phyloP scores from a whole-genome alignment of 768 basidiomycete species.

The Boletus rex-veris region DNA sequence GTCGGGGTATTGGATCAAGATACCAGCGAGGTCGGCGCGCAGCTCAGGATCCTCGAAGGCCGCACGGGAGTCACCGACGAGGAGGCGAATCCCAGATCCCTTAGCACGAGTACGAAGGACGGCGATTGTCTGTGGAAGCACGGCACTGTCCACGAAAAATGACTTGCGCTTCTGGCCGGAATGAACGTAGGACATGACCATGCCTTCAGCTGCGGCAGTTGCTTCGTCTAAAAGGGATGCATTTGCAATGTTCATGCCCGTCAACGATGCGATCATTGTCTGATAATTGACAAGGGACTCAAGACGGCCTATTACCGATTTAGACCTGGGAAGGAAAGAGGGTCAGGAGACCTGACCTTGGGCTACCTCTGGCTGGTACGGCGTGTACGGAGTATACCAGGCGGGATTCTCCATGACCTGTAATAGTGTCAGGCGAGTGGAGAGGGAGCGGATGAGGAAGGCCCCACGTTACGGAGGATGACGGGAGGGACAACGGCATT shows the following conservation, averaged over 20 bases:
- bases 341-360: slow-evolving; percentile 61
- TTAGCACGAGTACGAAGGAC: slow-evolving; percentile 89
- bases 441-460: not conserved
- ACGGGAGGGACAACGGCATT: slow-evolving; percentile 94
- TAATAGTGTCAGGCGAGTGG: slow-evolving; percentile 2
- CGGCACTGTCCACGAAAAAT: slow-evolving; percentile 81
- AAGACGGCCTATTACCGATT: slow-evolving; percentile 65
- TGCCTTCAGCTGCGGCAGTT: slow-evolving; percentile 92
- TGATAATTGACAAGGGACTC: slow-evolving; percentile 97
- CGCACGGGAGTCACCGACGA: slow-evolving; percentile 58
- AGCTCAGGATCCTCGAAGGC: slow-evolving; percentile 51
- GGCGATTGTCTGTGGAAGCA: slow-evolving; percentile 84
- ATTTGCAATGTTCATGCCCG: slow-evolving; percentile 93
- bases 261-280: slow-evolving; percentile 93
- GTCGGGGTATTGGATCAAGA: slow-evolving; percentile 92
- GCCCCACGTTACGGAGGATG: slow-evolving; percentile 81
- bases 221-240: slow-evolving; percentile 94
- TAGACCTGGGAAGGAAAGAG: slow-evolving; percentile 2
- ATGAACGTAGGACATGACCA: slow-evolving; percentile 88
- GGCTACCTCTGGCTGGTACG: slow-evolving; percentile 97
- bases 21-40: slow-evolving; percentile 70
- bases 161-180: slow-evolving; percentile 69
- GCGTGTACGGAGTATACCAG: slow-evolving; percentile 97
- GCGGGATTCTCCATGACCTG: slow-evolving; percentile 92
- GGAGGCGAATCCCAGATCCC: slow-evolving; percentile 86